A percentile compares a stretch with the other conserved stretches of the same genome.
These are phyloP conservation scores for Paraphaeosphaeria minitans DNA, from an alignment of 2,329 filamentous ascomycete genomes.

Conservation along the genomic window DNA sequence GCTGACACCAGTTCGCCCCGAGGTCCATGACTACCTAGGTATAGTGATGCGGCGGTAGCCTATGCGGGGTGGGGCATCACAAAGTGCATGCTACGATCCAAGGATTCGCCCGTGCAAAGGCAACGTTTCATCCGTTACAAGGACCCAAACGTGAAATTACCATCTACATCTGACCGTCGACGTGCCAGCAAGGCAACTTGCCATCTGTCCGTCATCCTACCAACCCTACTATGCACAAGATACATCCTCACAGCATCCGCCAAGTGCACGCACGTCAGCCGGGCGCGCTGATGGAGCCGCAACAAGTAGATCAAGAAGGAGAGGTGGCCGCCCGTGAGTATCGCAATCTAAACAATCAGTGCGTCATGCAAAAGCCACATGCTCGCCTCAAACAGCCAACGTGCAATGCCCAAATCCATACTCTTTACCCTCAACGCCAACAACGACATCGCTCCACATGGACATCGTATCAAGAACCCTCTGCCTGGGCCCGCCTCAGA, in stretches of 20 bases:
- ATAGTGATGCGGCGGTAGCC: not conserved
- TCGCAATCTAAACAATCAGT: not conserved
- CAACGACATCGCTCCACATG: slow-evolving; percentile 6
- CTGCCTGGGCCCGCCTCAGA: not conserved
- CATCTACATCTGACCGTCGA: slow-evolving; percentile 8
- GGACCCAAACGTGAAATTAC: not conserved
- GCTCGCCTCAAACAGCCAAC: slow-evolving; percentile 8
- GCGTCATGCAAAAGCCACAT: not conserved
- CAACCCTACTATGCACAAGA: slow-evolving; percentile 3
- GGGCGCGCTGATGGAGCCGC: not conserved
- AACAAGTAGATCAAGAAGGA: not conserved
- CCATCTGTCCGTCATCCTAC: not conserved
- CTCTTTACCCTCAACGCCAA: slow-evolving; percentile 8
- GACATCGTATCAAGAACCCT: not conserved
- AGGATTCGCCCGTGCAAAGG: slow-evolving; percentile 3
- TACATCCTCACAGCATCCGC: not conserved
- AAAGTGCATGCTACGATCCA: not conserved
- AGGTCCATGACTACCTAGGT: not conserved
- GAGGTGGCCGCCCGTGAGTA: not conserved
- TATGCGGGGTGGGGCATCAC: not conserved
- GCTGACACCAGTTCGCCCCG: not conserved
- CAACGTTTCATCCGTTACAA: not conserved
- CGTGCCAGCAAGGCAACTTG: not conserved
- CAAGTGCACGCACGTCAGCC: not conserved
- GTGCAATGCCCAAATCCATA: not conserved